A percentile compares a stretch with the other conserved stretches of the same genome.
Evolutionary conservation across 2,329 filamentous ascomycete genomes (phyloP).

Genomic region (Fusarium sp.): DNA sequence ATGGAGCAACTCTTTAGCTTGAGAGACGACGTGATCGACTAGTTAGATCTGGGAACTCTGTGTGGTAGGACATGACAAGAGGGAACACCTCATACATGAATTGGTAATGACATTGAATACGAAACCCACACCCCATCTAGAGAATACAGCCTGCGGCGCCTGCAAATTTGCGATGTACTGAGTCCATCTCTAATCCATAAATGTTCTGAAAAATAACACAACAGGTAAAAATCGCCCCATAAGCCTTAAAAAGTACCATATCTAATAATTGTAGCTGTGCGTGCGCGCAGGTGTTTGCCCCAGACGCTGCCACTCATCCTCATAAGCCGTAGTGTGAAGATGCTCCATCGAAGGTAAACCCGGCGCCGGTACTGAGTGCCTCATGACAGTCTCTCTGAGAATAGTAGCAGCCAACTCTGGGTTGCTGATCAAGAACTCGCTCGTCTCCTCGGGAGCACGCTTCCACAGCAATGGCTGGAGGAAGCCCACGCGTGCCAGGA

Average conservation of each 20-base stretch:
- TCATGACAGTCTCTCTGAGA: slow-evolving; percentile 61
- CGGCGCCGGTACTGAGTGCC: slow-evolving; percentile 54
- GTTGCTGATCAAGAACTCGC: slow-evolving; percentile 59
- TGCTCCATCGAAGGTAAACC: slow-evolving; percentile 61
- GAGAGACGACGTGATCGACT: slow-evolving; percentile 76
- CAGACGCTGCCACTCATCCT: slow-evolving; percentile 24
- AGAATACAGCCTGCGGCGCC: background rate
- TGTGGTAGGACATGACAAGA: background rate
- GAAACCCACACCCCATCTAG: slow-evolving; percentile 3
- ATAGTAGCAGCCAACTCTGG: slow-evolving; percentile 63
- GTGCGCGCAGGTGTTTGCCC: slow-evolving; percentile 12
- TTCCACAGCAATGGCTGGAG: slow-evolving; percentile 62
- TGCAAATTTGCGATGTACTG: background rate
- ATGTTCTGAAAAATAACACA: background rate
- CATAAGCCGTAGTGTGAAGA: slow-evolving; percentile 17
- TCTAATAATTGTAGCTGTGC: slow-evolving; percentile 4
- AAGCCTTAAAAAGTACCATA: background rate
- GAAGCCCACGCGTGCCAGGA: slow-evolving; percentile 64
- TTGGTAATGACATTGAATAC: slow-evolving; percentile 12
- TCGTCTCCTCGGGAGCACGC: slow-evolving; percentile 56
- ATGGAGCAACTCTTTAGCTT: slow-evolving; percentile 81
- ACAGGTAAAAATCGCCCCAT: background rate
- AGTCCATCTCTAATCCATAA: background rate
- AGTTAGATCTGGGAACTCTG: slow-evolving; percentile 24
- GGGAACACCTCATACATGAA: background rate